Conservation (phyloP, 768 basidiomycete species). For the Lactarius akahatsu region DNA sequence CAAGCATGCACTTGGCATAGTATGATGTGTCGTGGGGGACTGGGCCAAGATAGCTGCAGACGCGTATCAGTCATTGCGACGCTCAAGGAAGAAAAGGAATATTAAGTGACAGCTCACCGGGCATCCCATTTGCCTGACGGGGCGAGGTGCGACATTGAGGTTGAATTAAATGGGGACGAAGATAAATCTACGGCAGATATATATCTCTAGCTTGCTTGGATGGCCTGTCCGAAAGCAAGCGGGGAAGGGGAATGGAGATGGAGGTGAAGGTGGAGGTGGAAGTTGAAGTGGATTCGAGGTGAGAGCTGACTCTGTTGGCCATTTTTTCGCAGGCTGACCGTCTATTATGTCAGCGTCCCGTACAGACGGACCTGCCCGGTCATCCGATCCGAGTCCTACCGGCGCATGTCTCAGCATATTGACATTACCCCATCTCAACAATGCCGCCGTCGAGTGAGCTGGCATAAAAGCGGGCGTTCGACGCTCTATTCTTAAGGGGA, state of each 20-base stretch:
- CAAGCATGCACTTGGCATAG: conserved; percentile 86
- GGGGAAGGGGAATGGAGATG: conserved; percentile 31
- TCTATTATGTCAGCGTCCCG: too few relatives aligned
- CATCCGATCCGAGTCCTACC: too few relatives aligned
- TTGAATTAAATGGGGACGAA: conserved; percentile 35
- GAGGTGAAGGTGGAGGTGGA: conserved; percentile 30
- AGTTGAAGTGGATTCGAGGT: conserved; percentile 28
- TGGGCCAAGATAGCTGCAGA: conserved; percentile 59
- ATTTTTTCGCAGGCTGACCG: too few relatives aligned
- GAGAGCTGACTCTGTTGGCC: conserved; percentile 12
- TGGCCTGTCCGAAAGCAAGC: conserved; percentile 36
- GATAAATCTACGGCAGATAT: conserved; percentile 37
- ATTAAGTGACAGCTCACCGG: conserved; percentile 44
- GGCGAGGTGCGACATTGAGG: conserved; percentile 50
- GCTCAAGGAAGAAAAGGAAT: conserved; percentile 5
- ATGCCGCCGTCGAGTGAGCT: too few relatives aligned
- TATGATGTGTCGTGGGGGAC: conserved; percentile 73
- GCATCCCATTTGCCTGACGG: conserved; percentile 70
- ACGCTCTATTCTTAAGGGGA: too few relatives aligned
- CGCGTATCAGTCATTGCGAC: conserved; percentile 7
- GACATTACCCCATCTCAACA: too few relatives aligned
- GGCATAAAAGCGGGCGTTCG: too few relatives aligned
- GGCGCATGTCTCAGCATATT: too few relatives aligned
- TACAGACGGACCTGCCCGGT: too few relatives aligned
- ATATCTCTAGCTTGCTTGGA: conserved; percentile 35